A percentile compares a stretch with the other conserved stretches of the same genome.
phyloP scores from a whole-genome alignment of 2,329 filamentous ascomycete genomes.

The Thielaviopsis ethacetica region DNA sequence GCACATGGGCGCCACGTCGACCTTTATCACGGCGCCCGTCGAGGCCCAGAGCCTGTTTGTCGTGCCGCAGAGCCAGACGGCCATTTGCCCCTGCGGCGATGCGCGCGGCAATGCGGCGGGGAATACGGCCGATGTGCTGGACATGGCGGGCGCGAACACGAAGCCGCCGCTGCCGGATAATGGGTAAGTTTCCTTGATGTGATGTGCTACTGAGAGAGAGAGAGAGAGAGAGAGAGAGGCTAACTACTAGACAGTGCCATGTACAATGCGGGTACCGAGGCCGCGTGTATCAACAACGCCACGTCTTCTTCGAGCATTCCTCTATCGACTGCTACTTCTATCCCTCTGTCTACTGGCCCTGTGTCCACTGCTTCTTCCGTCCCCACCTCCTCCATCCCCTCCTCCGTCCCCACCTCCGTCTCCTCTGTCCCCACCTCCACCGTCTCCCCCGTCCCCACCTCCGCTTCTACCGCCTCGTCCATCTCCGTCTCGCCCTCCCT shows the following conservation, averaged over 20 bases:
- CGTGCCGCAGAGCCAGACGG: constrained; percentile 26
- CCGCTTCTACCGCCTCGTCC: no score
- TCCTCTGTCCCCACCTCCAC: neutral
- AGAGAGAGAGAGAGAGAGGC: no score
- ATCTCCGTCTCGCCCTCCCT: neutral
- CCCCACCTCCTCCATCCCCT: no score
- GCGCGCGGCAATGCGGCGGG: constrained; percentile 42
- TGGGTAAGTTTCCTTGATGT: no score
- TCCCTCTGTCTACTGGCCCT: neutral
- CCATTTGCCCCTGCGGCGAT: constrained; percentile 21
- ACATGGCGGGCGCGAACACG: constrained; percentile 24
- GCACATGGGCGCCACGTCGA: constrained; percentile 28
- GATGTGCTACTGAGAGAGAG: no score
- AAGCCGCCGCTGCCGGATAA: constrained; percentile 8
- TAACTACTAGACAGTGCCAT: constrained; percentile 3
- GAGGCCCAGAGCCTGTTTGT: constrained; percentile 34
- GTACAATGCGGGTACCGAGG: constrained; percentile 1
- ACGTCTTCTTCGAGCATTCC: neutral
- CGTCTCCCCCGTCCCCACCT: no score
- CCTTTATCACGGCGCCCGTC: constrained; percentile 20
- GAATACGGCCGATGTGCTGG: constrained; percentile 33
- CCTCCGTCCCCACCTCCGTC: neutral
- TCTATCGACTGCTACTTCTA: neutral
- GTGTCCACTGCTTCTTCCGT: no score
- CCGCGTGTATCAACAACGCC: neutral